phyloP scores from a whole-genome alignment of 23 red algal genomes.

The Gracilariopsis chorda region DNA sequence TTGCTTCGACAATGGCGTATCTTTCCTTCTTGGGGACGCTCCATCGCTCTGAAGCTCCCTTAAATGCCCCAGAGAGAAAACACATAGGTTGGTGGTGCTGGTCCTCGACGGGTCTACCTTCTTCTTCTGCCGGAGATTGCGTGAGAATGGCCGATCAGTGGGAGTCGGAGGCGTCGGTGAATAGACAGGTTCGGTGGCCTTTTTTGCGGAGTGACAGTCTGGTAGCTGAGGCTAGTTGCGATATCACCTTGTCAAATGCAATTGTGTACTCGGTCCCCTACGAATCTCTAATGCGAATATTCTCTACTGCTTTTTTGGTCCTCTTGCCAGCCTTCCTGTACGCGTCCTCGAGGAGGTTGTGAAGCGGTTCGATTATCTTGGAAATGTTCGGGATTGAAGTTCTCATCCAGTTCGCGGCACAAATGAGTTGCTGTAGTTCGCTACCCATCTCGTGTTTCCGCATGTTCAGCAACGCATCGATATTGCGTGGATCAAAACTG shows the following conservation, averaged over 20 bases:
- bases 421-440: conserved; percentile 29
- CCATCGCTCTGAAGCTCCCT: neutral
- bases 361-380: neutral
- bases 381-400: conserved; percentile 2
- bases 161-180: conserved; percentile 31
- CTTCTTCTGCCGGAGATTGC: neutral
- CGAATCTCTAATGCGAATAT: neutral
- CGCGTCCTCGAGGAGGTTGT: neutral
- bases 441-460: neutral
- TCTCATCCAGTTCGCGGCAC: no score
- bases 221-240: neutral
- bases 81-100: neutral
- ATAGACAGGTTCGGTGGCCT: conserved; percentile 5
- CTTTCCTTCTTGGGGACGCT: neutral
- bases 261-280: neutral
- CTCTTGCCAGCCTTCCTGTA: neutral
- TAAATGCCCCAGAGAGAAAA: neutral
- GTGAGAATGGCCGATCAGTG: conserved; percentile 12
- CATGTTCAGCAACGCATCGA: neutral
- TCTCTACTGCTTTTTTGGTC: neutral
- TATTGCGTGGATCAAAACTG: neutral
- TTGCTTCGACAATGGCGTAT: neutral
- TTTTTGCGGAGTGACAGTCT: neutral
- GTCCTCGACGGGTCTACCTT: neutral
- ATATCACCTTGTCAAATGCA: neutral